Evolutionary conservation across 2,329 filamentous ascomycete species (phyloP), one percentile per base, ranked within the genome.

Genomic region (Pseudopyricularia cyperi): DNA sequence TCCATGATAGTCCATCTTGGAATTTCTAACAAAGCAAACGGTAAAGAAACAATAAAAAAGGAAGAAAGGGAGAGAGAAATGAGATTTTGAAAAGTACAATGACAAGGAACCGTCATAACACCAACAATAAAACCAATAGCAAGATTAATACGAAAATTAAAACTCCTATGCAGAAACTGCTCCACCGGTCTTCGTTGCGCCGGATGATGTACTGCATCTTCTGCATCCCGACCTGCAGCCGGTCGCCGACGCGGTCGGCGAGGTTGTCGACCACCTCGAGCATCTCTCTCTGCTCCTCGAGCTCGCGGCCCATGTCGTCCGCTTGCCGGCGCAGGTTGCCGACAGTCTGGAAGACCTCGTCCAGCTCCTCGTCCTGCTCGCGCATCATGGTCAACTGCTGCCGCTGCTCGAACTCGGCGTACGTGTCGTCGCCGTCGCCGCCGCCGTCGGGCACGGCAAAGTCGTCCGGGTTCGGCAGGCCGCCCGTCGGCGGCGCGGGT

Each of bases 221-320:
- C 69, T 87, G 85, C 72, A 97, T 80, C 19, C 93, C 93, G 52
- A 77, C 89, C 70, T 89, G 82, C 61, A 98, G 68, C 63, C 93
- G 83, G 1, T 88, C 87, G 14, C 88, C 87, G 1, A 98, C 89
- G 33, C 91, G 77, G 65, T 97, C 90, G 4, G 88, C 89, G 53
- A 95, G 74, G 30, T 75, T 78, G 67, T 97, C 91, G 39, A 94
- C 85, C 51, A 87, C 83, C 56, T 93, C 83, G 53, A 98, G 74
- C 78, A 97, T 85, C 66, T 89, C 87, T 22, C 77, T 78, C 74
- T 98, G 93, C 71, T 98, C 93, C 68, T 96, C 94, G 46, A 98
- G 74, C 71, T 98, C 93, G 53, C 91, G 76, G 1, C 93, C 91
- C 91, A 98, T 98, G 60, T 89, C 87, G 67, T 94, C 84, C 2